Evolutionary conservation across 2,329 filamentous ascomycete species (phyloP).

Genomic region (Akanthomyces lecanii): DNA sequence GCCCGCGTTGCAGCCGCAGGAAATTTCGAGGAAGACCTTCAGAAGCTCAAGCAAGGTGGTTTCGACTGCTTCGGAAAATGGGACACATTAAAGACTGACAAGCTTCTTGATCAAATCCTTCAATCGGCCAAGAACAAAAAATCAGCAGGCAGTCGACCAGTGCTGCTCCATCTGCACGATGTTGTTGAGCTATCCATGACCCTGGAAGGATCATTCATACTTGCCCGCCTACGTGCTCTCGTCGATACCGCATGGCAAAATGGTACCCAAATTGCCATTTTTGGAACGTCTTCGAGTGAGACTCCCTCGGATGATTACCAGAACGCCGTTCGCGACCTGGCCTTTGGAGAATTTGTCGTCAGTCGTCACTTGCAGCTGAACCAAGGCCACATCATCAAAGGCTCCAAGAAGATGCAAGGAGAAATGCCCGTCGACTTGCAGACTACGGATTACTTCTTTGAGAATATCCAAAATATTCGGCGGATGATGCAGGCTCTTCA

Average conservation of each 20-base stretch:
- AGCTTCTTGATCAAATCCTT: slow-evolving; percentile 54
- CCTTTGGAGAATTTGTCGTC: slow-evolving; percentile 38
- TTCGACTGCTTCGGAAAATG: slow-evolving; percentile 44
- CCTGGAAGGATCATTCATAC: slow-evolving; percentile 62
- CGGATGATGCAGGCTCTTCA: slow-evolving; percentile 42
- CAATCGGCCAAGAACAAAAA: slow-evolving; percentile 39
- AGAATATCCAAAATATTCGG: slow-evolving; percentile 45
- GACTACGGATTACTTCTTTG: slow-evolving; percentile 37
- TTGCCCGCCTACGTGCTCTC: slow-evolving; percentile 65
- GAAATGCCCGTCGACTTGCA: slow-evolving; percentile 24
- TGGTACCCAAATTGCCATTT: slow-evolving; percentile 68
- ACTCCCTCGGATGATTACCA: slow-evolving; percentile 43
- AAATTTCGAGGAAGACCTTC: slow-evolving; percentile 40
- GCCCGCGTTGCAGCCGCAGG: slow-evolving; percentile 26
- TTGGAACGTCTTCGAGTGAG: slow-evolving; percentile 69
- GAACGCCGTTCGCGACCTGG: slow-evolving; percentile 36
- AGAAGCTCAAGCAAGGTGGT: slow-evolving; percentile 37
- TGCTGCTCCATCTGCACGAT: slow-evolving; percentile 77
- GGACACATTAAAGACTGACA: slow-evolving; percentile 58
- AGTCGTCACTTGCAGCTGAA: slow-evolving; percentile 33
- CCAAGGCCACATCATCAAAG: slow-evolving; percentile 21
- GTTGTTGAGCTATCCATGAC: slow-evolving; percentile 72
- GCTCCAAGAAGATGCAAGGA: slow-evolving; percentile 1
- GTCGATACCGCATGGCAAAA: slow-evolving; percentile 68
- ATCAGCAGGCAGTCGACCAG: slow-evolving; percentile 36